These are phyloP conservation scores for Kockiozyma suomiensis DNA, from an alignment of 805 yeast species.

Conservation along the genomic window DNA sequence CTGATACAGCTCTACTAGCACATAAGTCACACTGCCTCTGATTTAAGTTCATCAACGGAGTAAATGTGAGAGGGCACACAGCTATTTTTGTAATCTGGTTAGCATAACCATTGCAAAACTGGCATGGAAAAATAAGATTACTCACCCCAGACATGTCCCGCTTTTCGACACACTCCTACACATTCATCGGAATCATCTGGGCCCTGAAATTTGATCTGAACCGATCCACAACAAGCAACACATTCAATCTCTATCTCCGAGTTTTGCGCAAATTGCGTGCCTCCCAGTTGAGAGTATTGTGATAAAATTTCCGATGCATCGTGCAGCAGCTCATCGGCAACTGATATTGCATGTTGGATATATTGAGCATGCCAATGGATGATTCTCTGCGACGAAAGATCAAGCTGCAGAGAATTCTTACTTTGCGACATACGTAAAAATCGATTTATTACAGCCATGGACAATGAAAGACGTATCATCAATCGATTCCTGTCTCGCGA, in stretches of 20 bases:
- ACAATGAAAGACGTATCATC: too few relatives aligned
- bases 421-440: background rate
- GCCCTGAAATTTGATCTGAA: slow-evolving; percentile 12
- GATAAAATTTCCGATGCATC: background rate
- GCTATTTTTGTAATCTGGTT: too few relatives aligned
- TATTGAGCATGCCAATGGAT: background rate
- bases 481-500: too few relatives aligned
- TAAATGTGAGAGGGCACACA: slow-evolving; percentile 25
- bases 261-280: background rate
- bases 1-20: background rate
- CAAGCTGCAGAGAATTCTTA: background rate
- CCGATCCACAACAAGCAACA: slow-evolving; percentile 24
- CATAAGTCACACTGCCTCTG: slow-evolving; percentile 28
- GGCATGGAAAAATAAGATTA: background rate
- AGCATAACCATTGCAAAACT: too few relatives aligned
- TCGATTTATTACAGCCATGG: background rate
- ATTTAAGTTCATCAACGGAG: slow-evolving; percentile 26
- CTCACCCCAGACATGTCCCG: slow-evolving; percentile 29
- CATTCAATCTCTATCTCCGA: slow-evolving; percentile 11
- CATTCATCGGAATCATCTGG: background rate
- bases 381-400: background rate
- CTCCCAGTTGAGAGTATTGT: background rate
- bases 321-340: background rate
- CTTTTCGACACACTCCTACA: slow-evolving; percentile 12
- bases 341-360: background rate